A percentile compares a stretch with the other conserved stretches of the same genome.
Evolutionary conservation across 768 basidiomycete genomes (phyloP).

Genomic region (Phanerochaete sordida): DNA sequence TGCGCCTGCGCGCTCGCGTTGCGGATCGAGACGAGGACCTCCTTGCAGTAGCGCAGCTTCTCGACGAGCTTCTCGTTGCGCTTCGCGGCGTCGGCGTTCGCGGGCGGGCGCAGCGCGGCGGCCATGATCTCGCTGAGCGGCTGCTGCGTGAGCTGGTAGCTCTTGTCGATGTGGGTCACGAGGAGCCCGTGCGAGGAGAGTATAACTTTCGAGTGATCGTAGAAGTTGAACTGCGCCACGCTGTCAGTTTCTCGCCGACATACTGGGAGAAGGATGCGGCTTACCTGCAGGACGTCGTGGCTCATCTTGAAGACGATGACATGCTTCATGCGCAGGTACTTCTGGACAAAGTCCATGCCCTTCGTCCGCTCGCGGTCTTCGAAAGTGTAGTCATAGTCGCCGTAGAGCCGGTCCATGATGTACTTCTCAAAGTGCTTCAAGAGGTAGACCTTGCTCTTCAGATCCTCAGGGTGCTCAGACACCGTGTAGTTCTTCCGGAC

Average conservation of each 20-base stretch:
- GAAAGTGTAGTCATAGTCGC: conserved; percentile 82
- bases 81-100: conserved; percentile 55
- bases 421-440: conserved; percentile 93
- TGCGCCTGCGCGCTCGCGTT: conserved; percentile 44
- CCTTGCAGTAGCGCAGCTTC: conserved; percentile 85
- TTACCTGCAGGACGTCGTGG: conserved; percentile 91
- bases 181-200: conserved; percentile 75
- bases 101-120: conserved; percentile 37
- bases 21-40: conserved; percentile 71
- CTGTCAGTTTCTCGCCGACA: neutral
- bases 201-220: conserved; percentile 94
- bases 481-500: conserved; percentile 71
- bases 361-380: conserved; percentile 60
- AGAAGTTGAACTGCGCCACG: conserved; percentile 99
- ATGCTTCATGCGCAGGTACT: conserved; percentile 94
- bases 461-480: conserved; percentile 69
- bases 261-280: conserved; percentile 14
- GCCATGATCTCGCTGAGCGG: conserved; percentile 70
- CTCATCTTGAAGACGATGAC: conserved; percentile 96
- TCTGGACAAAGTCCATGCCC: conserved; percentile 95
- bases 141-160: conserved; percentile 73
- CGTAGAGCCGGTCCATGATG: conserved; percentile 87
- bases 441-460: conserved; percentile 89
- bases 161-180: conserved; percentile 90
- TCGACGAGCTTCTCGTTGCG: conserved; percentile 63